Evolutionary conservation across 2,329 filamentous ascomycete species (phyloP), one percentile per base, ranked within the genome.

Genomic region (Aspergillus sp.): DNA sequence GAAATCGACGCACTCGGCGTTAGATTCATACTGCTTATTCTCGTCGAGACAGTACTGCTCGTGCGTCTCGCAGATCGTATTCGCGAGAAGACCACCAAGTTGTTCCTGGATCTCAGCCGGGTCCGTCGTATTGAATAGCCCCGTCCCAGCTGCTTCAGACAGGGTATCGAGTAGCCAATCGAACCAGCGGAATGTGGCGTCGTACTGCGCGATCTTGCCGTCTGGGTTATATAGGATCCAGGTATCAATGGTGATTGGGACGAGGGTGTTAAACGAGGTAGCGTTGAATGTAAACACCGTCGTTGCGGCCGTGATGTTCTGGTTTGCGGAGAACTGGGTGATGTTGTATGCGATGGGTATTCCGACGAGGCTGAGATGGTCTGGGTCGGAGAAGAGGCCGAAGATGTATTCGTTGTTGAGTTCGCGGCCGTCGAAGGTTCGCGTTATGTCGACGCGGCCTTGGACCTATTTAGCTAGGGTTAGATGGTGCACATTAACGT

Each of bases 401-500:
- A 59, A 59, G 5, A 62, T 56, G 22, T 62, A 59, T 30, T 62
- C 57, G 4, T 44, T 60, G 43, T 62, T 62, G 2, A 62, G 53
- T 7, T 57, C 52, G 42, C 53, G 52, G 32, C 60, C 58, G 22
- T 60, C 48, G 26, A 60, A 60, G 8, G 55, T 53, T 0, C 57
- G 53, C 1, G 59, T 62, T 36, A 59, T 56, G 42, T 62, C 57
- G 17, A 62, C 57, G 12, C 57, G 59, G 32, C 59, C 59, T 55
- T 81, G 39, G 76, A 77, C 47, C 59, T 67, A n/a, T 5, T n/a
- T n/a, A 1, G 26, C 4, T 36, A 4, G 24, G 17, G 11, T 44
- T 15, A 43, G 17, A 12, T n/a, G n/a, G n/a, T n/a, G n/a, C n/a
- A n/a, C n/a, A n/a, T n/a, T n/a, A n/a, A n/a, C n/a, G n/a, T n/a